Evolutionary conservation across 805 yeast genomes (phyloP).

Genomic region (Kodamaea kaohsiungensis): DNA sequence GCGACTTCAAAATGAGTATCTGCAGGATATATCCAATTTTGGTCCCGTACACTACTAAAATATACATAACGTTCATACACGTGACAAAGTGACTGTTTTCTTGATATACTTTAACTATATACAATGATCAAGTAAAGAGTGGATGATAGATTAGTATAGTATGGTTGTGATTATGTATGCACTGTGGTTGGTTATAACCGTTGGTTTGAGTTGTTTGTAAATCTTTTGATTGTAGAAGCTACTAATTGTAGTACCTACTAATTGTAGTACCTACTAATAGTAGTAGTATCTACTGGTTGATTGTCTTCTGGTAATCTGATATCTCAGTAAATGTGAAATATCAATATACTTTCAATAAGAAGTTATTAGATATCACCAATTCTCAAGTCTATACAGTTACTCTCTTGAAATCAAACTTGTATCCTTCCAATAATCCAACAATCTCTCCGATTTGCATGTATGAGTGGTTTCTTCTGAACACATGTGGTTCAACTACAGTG

Average conservation of each 20-base stretch:
- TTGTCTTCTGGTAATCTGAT: too few relatives aligned
- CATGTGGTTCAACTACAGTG: constrained; percentile 44
- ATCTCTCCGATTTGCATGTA: constrained; percentile 49
- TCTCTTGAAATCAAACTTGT: constrained; percentile 38
- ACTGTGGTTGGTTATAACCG: background rate
- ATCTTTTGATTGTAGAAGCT: too few relatives aligned
- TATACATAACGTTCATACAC: constrained; percentile 3
- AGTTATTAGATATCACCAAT: too few relatives aligned
- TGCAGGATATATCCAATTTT: constrained; percentile 3
- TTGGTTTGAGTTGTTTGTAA: too few relatives aligned
- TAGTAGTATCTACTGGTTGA: too few relatives aligned
- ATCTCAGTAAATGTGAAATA: too few relatives aligned
- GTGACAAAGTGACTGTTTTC: constrained; percentile 16
- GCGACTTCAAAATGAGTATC: background rate
- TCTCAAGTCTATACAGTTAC: constrained; percentile 21
- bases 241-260: too few relatives aligned
- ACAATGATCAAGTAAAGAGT: background rate
- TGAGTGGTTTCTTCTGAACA: constrained; percentile 48
- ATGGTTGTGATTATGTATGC: constrained; percentile 3
- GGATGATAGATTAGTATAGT: background rate
- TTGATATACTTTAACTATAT: background rate
- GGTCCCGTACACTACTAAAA: background rate
- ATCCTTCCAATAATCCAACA: constrained; percentile 48
- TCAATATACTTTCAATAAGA: too few relatives aligned
- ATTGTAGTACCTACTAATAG: too few relatives aligned